Evolutionary conservation across 345 rosid genomes (phyloP).

Genomic region (Limnanthes douglasii): DNA sequence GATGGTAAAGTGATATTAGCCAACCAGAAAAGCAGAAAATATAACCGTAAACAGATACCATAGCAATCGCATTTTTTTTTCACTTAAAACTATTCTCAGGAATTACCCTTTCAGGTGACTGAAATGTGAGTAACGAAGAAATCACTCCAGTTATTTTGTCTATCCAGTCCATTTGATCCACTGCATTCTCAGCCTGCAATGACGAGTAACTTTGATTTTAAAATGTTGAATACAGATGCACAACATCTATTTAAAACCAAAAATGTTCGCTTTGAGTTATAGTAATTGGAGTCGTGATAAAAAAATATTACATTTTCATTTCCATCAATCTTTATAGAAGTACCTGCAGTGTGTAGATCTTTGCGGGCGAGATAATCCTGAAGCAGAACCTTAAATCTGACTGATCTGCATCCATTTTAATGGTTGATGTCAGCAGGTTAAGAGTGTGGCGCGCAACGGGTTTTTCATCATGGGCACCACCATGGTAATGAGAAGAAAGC

Average conservation of each 20-base stretch:
- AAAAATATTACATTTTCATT: background rate
- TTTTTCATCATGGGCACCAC: constrained; percentile 59
- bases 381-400: constrained; percentile 75
- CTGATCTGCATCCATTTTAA: constrained; percentile 67
- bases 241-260: no score
- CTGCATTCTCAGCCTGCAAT: constrained; percentile 72
- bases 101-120: constrained; percentile 44
- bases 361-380: constrained; percentile 53
- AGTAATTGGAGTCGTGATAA: background rate
- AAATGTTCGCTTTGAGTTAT: background rate
- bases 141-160: constrained; percentile 74
- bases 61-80: background rate
- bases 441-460: constrained; percentile 60
- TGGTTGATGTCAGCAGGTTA: constrained; percentile 62
- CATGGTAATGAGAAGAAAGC: constrained; percentile 77
- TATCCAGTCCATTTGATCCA: constrained; percentile 78
- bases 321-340: background rate
- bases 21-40: background rate
- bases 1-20: background rate
- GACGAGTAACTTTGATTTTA: constrained; percentile 1
- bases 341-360: constrained; percentile 65
- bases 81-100: background rate
- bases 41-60: no score
- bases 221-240: no score
- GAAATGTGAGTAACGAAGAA: constrained; percentile 48